A percentile compares a stretch with the other conserved stretches of the same genome.
These are phyloP conservation scores for Fusarium floridanum DNA, from an alignment of 2,329 filamentous ascomycete genomes.

Conservation along the genomic window DNA sequence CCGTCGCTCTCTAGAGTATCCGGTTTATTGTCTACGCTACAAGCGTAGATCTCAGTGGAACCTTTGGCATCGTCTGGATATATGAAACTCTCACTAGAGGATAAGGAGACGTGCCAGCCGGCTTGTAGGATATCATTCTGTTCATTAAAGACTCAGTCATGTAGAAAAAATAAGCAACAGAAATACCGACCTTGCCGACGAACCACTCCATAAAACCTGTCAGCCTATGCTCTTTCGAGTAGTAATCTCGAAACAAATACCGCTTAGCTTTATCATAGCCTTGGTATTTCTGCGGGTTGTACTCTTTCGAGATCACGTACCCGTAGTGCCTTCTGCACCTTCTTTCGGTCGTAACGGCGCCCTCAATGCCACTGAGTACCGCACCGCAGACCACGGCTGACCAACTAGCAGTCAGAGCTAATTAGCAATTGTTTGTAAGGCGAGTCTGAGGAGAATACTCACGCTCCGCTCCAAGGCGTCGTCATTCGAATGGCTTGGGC, in stretches of 20 bases:
- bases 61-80: too few species aligned
- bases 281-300: background rate
- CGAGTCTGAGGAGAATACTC: background rate
- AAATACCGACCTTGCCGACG: background rate
- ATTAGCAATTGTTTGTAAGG: background rate
- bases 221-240: background rate
- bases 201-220: background rate
- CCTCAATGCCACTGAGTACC: background rate
- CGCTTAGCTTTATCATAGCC: background rate
- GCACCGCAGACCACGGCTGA: background rate
- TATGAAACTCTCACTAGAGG: too few species aligned
- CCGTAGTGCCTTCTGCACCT: background rate
- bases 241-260: fast-evolving
- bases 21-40: too few species aligned
- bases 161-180: background rate
- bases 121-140: background rate
- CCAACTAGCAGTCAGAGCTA: background rate
- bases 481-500: background rate
- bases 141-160: background rate
- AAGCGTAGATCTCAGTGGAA: too few species aligned
- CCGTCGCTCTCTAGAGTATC: background rate
- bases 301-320: background rate
- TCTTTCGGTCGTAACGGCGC: background rate
- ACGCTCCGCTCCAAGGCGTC: background rate
- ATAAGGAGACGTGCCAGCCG: background rate